Evolutionary conservation across 805 yeast species (phyloP).

Genomic region (Ascoidea tarda): DNA sequence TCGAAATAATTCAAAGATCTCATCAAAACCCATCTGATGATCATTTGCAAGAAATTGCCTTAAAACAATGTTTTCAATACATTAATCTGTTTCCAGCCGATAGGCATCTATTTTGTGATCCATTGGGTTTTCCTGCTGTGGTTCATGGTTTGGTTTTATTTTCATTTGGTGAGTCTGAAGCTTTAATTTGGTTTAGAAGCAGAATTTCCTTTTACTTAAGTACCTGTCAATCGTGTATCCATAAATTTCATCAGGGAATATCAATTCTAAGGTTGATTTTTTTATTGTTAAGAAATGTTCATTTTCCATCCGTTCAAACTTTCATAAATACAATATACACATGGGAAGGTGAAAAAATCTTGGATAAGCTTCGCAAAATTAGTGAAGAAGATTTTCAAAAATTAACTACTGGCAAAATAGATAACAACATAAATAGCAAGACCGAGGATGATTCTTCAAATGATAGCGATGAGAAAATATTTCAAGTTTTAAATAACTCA

Average conservation of each 20-base stretch:
- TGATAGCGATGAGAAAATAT: too few species aligned
- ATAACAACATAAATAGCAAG: background rate
- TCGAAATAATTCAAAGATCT: slow-evolving; percentile 16
- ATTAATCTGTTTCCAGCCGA: slow-evolving; percentile 17
- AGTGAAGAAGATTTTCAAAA: background rate
- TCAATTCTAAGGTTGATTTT: slow-evolving; percentile 37
- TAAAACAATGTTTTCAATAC: slow-evolving; percentile 26
- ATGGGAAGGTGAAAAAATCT: slow-evolving; percentile 20
- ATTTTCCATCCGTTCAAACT: slow-evolving; percentile 25
- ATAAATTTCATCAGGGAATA: slow-evolving; percentile 38
- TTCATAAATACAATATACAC: slow-evolving; percentile 20
- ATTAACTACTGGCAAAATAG: background rate
- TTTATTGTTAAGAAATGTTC: slow-evolving; percentile 31
- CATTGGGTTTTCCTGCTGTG: slow-evolving; percentile 30
- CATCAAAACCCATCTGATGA: slow-evolving; percentile 20
- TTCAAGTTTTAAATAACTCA: background rate
- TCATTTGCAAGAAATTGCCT: slow-evolving; percentile 20
- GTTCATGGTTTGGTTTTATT: slow-evolving; percentile 43
- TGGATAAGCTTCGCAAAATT: slow-evolving; percentile 10
- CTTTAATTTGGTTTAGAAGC: slow-evolving; percentile 28
- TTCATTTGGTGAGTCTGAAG: slow-evolving; percentile 39
- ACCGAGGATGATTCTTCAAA: background rate
- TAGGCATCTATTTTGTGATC: slow-evolving; percentile 45
- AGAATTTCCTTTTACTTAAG: slow-evolving; percentile 25
- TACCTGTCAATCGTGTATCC: slow-evolving; percentile 39